Base-by-base conservation (phyloP, 2,329 filamentous ascomycete species). In the Aspergillus melleus region DNA sequence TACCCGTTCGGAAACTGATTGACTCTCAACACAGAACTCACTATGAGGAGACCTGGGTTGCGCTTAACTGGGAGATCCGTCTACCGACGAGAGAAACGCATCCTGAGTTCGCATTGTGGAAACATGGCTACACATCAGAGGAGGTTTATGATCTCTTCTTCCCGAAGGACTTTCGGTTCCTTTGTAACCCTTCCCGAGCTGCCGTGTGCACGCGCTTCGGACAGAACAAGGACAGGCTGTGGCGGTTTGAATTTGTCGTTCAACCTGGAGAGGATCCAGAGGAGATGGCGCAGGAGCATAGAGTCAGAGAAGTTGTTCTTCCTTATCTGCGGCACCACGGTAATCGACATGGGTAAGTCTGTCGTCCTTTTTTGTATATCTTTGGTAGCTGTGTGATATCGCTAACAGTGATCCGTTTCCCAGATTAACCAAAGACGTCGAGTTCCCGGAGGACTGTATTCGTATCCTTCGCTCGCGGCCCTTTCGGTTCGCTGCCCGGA, bases 121-220 rank as follows among this genome's bases (percentile, higher is more conserved):
- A 74, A 4, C 65, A 79, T 0, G 80, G 79, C 6, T 80, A 79
- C 60, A 76, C 73, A 0, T 79, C 81, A 4, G 71, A 80, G 52
- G 62, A 80, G 20, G 79, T 83, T 0, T 82, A 82, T 57, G 77
- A 83, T 56, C 59, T 77, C 0, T 83, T 81, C 64, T 84, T 79
- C 66, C 81, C 81, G 0, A 61, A 42, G 4, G 71, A 74, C 1
- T 81, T 79, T 63, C 76, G 78, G 14, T 83, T 83, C 58, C 74
- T 77, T 53, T 77, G 76, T 61, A 77, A 79, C 36, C 76, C 77
- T 0, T 67, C 71, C 2, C 73, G 77, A 46, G 76, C 81, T 2
- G 70, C 79, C 2, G 81, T 79, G 0, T 76, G 75, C 51, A 81
- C 79, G 4, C 71, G 79, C 29, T 82, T 83, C 60, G 80, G 80